A percentile compares a stretch with the other conserved stretches of the same genome.
phyloP scores from a whole-genome alignment of 352 stramenopile genomes.

The Phytophthora macrochlamydospora region DNA sequence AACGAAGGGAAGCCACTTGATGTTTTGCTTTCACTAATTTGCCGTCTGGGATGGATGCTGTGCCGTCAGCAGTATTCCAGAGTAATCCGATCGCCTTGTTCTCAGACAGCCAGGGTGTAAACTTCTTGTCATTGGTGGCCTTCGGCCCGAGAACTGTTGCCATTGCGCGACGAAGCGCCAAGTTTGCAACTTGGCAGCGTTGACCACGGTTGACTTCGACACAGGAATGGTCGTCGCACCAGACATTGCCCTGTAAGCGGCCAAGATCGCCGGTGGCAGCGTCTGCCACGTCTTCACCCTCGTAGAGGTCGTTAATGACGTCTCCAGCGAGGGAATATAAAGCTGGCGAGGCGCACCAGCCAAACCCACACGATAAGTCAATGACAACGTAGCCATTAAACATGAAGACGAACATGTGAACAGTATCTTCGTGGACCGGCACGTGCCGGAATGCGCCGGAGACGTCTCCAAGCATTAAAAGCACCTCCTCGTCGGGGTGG shows the following conservation, averaged over 20 bases:
- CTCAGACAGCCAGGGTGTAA: conserved; percentile 4
- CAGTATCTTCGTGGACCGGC: conserved; percentile 7
- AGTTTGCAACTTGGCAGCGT: conserved; percentile 1
- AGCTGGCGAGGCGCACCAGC: conserved; percentile 12
- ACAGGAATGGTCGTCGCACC: conserved; percentile 26
- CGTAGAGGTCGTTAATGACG: not conserved
- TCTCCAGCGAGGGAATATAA: conserved; percentile 15
- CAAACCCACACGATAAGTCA: conserved; percentile 15
- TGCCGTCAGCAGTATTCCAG: not conserved
- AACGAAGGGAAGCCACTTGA: not conserved
- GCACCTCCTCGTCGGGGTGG: not conserved
- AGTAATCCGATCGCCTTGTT: not conserved
- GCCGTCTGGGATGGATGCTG: conserved; percentile 2
- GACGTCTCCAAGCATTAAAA: conserved; percentile 23
- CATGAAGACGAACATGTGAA: conserved; percentile 19
- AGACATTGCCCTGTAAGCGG: conserved; percentile 13
- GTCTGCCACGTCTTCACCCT: not conserved
- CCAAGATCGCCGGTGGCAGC: not conserved
- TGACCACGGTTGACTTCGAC: conserved; percentile 16
- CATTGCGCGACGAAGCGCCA: conserved; percentile 7
- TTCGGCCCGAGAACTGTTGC: conserved; percentile 2
- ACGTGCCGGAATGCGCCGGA: conserved; percentile 28
- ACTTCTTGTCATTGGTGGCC: conserved; percentile 18
- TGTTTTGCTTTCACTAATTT: not conserved
- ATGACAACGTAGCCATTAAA: conserved; percentile 17